Evolutionary conservation across 1,284 basidiomycete genomes (phyloP), one percentile per base, ranked within the genome.

Genomic region (Naganishia albida): DNA sequence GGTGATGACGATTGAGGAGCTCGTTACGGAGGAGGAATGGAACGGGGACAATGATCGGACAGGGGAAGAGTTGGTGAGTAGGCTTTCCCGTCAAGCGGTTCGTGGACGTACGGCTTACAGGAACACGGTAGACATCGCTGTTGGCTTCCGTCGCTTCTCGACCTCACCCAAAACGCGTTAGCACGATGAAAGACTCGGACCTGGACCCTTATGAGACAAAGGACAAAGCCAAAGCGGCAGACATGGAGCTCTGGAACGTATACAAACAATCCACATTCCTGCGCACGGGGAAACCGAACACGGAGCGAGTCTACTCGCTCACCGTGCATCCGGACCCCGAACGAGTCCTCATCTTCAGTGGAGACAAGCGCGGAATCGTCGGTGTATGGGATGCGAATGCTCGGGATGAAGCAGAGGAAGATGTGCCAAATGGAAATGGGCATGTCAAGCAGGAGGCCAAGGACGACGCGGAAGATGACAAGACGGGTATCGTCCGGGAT

Each of bases 271-370:
- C 78, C 72, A 67, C 68, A 7, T 69, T 79, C 8, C 68, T 70
- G n/a, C 75, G 74, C 7, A 77, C 77, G 59, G 70, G 70, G 10
- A 78, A 79, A 65, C 75, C 81, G 55, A 79, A 78, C 15, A 71
- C 72, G 1, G 81, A 81, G 42, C 72, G 81, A 18, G 77, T 81
- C 10, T 83, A 77, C 71, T 77, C 74, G 38, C 79, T 83, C 74
- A 70, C 70, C 7, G 76, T 82, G 0, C 81, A 83, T 69, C 81
- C 81, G 0, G 76, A 78, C 16, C 67, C 62, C 44, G 73, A 70
- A 0, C 80, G 79, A 59, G 77, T 77, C n/a, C 66, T 83, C 13
- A 75, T 81, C 8, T 77, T 82, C 48, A 76, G 77, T 0, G 82
- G 81, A 2, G 81, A 81, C 67, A 81, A 81, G 69, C 69, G 74